Evolutionary conservation across 1,284 basidiomycete genomes (phyloP), one percentile per base, ranked within the genome.

Genomic region (Naganishia liquefaciens): DNA sequence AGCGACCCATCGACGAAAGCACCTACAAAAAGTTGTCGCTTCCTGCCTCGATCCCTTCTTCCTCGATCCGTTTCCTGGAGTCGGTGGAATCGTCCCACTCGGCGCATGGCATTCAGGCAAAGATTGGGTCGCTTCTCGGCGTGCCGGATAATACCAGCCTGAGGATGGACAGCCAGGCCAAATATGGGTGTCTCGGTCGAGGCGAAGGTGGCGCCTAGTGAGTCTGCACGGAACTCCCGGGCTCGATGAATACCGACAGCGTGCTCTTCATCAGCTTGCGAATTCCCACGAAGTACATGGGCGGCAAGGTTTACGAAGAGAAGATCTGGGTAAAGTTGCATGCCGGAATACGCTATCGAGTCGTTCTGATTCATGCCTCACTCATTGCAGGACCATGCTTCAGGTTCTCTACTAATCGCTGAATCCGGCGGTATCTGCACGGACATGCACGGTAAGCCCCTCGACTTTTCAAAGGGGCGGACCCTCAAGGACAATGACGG

Each of bases 91-190:
- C 91, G 2, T 89, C 88, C 1, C 96, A 99, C 76, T 89, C 92
- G 2, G 90, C 93, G 27, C 90, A 95, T 69, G 84, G 84, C 23
- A 89, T 92, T 73, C 93, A 90, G 75, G 85, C 86, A 47, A 83
- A 83, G 11, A 89, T 96, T 50, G 87, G 90, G 0, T 76, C 84
- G 58, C 73, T 89, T 3, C 82, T 97, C 30, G 84, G 84, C 17
- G 85, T 95, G 66, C 85, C 85, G 11, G 81, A 66, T 19, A 58
- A 52, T 7, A 83, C 37, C 74, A 75, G 73, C 57, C 67, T 88
- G n/a, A 84, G 92, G 30, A 97, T 99, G 93, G 96, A 99, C 77
- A 93, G 90, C 76, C 95, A 98, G 79, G 93, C 93, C 9, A 99
- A 99, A 80, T 99, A 99, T 73, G 88, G 89, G 37, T 88, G 88